Conservation (phyloP, 2,329 filamentous ascomycete genomes). For the Aspergillus sp. region DNA sequence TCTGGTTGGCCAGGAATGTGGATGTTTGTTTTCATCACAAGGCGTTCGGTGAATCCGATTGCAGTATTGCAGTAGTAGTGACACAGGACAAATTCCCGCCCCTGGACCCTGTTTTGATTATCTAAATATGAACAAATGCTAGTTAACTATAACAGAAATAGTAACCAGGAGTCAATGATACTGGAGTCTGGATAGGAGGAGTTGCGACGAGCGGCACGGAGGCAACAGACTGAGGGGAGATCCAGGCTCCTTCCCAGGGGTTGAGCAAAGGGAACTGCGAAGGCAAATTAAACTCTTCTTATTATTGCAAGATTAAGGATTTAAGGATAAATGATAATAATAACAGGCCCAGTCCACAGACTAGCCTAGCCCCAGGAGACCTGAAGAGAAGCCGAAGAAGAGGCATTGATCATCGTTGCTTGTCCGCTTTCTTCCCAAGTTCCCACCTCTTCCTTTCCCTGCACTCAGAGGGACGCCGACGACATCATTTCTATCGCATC, state of each 20-base stretch:
- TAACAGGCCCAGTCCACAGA: constrained; percentile 15
- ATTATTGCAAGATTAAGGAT: not conserved
- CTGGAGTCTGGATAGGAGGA: not conserved
- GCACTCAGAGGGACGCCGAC: constrained; percentile 7
- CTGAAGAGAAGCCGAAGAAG: constrained; percentile 2
- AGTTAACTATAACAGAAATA: not conserved
- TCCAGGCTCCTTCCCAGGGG: constrained; percentile 24
- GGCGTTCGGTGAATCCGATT: not conserved
- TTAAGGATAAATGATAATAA: not conserved
- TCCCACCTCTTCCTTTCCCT: constrained; percentile 8
- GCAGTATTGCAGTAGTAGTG: not conserved
- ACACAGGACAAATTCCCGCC: not conserved
- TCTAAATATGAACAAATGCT: not conserved
- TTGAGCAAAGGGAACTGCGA: not conserved
- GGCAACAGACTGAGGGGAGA: not conserved
- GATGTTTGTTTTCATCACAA: constrained; percentile 5
- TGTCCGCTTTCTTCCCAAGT: constrained; percentile 1
- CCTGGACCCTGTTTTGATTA: not conserved
- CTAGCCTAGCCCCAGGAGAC: constrained; percentile 1
- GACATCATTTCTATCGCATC: constrained; percentile 15
- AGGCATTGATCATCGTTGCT: constrained; percentile 7
- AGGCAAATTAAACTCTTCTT: constrained; percentile 11
- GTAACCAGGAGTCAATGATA: not conserved
- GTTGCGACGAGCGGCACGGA: not conserved
- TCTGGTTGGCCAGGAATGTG: constrained; percentile 10